Percentiles rank a stretch among this genome's conserved stretches.
phyloP scores from a whole-genome alignment of 805 yeast species.

The Diddensiella santjacobensis region DNA sequence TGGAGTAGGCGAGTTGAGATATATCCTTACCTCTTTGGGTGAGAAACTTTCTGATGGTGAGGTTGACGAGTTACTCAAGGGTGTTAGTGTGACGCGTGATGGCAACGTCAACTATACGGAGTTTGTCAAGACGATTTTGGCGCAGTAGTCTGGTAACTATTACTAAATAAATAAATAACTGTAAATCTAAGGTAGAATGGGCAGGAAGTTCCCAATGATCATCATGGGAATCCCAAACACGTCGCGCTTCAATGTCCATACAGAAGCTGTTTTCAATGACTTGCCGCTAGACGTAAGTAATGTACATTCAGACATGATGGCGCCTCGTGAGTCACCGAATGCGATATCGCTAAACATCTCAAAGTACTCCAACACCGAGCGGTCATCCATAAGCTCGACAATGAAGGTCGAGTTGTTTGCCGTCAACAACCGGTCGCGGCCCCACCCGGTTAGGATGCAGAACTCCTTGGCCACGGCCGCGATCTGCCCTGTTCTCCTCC shows the following conservation, averaged over 20 bases:
- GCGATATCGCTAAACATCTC: slow-evolving; percentile 80
- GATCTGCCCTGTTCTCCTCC: slow-evolving; percentile 95
- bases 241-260: slow-evolving; percentile 92
- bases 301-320: slow-evolving; percentile 84
- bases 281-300: slow-evolving; percentile 45
- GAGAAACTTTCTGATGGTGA: slow-evolving; percentile 87
- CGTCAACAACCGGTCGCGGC: slow-evolving; percentile 57
- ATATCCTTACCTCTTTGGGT: slow-evolving; percentile 92
- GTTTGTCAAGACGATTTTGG: slow-evolving; percentile 88
- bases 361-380: slow-evolving; percentile 82
- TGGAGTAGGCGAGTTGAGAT: slow-evolving; percentile 94
- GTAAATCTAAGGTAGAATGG: slow-evolving; percentile 43
- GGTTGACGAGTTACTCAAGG: slow-evolving; percentile 93
- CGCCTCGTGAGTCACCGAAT: slow-evolving; percentile 85
- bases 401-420: slow-evolving; percentile 25
- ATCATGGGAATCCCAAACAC: slow-evolving; percentile 97
- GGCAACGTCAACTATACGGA: slow-evolving; percentile 91
- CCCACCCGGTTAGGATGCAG: slow-evolving; percentile 88
- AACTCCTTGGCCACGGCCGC: slow-evolving; percentile 95
- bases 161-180: background rate
- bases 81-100: slow-evolving; percentile 88
- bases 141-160: slow-evolving; percentile 53
- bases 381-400: slow-evolving; percentile 80
- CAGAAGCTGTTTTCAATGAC: slow-evolving; percentile 67
- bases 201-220: slow-evolving; percentile 91